A percentile compares a stretch with the other conserved stretches of the same genome.
These are phyloP conservation scores for Wickerhamiella lipophila DNA, from an alignment of 805 yeast genomes.

Conservation along the genomic window DNA sequence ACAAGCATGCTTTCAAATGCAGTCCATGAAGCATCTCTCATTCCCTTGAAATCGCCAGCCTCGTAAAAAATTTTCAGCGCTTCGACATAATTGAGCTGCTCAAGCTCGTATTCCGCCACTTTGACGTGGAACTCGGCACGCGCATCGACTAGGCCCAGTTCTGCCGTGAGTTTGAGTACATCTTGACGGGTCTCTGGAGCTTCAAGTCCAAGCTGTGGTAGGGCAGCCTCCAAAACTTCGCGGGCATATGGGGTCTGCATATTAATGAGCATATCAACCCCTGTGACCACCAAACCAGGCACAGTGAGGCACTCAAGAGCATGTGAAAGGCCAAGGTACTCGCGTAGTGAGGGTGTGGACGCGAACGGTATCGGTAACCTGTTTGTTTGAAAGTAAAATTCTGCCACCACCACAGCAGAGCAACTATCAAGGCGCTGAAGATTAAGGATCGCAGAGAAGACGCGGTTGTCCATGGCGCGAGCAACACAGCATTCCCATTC, in stretches of 20 bases:
- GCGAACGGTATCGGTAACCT: constrained; percentile 11
- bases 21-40: constrained; percentile 13
- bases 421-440: constrained; percentile 15
- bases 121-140: constrained; percentile 10
- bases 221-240: constrained; percentile 9
- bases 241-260: constrained; percentile 15
- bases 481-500: constrained; percentile 21
- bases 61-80: constrained; percentile 14
- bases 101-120: constrained; percentile 15
- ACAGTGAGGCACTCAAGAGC: constrained; percentile 13
- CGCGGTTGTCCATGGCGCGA: constrained; percentile 15
- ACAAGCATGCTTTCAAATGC: constrained; percentile 15
- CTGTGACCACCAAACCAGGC: constrained; percentile 13
- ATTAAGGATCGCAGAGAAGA: constrained; percentile 15
- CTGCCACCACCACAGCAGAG: constrained; percentile 16
- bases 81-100: constrained; percentile 11
- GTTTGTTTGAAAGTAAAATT: constrained; percentile 16
- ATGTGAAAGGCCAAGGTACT: constrained; percentile 16
- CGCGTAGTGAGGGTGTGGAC: constrained; percentile 14
- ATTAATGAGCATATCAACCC: constrained; percentile 16
- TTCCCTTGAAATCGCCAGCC: constrained; percentile 13
- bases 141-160: constrained; percentile 14
- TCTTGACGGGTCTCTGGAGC: constrained; percentile 7
- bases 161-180: constrained; percentile 15
- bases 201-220: constrained; percentile 17